A percentile compares a stretch with the other conserved stretches of the same genome.
phyloP scores from a whole-genome alignment of 805 yeast species.

The Myxozyma monticola region DNA sequence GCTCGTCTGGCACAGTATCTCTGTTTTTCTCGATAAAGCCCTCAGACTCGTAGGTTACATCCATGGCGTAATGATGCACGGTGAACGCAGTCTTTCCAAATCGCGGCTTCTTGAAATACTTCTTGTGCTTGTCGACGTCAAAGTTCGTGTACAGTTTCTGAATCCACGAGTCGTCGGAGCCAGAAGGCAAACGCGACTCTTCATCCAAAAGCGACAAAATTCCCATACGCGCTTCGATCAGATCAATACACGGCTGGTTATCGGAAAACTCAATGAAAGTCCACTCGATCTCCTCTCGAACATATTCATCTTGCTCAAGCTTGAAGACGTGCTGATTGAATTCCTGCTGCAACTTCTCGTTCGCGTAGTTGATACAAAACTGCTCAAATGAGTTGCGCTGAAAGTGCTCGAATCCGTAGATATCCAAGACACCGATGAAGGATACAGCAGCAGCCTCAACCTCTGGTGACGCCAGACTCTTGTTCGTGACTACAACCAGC shows the following conservation, averaged over 20 bases:
- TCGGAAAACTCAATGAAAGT: slow-evolving; percentile 93
- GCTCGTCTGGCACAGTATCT: slow-evolving; percentile 96
- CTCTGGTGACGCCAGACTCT: slow-evolving; percentile 75
- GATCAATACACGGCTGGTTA: slow-evolving; percentile 92
- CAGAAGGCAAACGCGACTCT: slow-evolving; percentile 92
- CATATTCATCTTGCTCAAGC: slow-evolving; percentile 92
- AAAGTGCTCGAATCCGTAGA: slow-evolving; percentile 96
- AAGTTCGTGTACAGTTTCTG: slow-evolving; percentile 85
- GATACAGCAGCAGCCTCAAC: slow-evolving; percentile 59
- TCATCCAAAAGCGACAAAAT: slow-evolving; percentile 86
- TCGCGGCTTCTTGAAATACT: slow-evolving; percentile 87
- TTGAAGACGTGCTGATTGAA: slow-evolving; percentile 97
- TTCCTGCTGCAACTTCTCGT: slow-evolving; percentile 95
- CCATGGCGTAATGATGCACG: slow-evolving; percentile 91
- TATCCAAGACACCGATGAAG: slow-evolving; percentile 95
- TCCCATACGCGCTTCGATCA: slow-evolving; percentile 88
- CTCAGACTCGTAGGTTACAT: slow-evolving; percentile 86
- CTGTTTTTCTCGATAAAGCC: slow-evolving; percentile 97
- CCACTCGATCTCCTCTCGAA: slow-evolving; percentile 92
- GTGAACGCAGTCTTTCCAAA: slow-evolving; percentile 90
- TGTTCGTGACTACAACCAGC: slow-evolving; percentile 83
- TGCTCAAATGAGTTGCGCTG: slow-evolving; percentile 94
- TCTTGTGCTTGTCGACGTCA: slow-evolving; percentile 49
- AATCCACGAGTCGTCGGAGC: slow-evolving; percentile 88
- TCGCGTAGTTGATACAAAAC: slow-evolving; percentile 95